Evolutionary conservation across 2,329 filamentous ascomycete species (phyloP), one percentile per base, ranked within the genome.

Genomic region (Alternaria sp.): DNA sequence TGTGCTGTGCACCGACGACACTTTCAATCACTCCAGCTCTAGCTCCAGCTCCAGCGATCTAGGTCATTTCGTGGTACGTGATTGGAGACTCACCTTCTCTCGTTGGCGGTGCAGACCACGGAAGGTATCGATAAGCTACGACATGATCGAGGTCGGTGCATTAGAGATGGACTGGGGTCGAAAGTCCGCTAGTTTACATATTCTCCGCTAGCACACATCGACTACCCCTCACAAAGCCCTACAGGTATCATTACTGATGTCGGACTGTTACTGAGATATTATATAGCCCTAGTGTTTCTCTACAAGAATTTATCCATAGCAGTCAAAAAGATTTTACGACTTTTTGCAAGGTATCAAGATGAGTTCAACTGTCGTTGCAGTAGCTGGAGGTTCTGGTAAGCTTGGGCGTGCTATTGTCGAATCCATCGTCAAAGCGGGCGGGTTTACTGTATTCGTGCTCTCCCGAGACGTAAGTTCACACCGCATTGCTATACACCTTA

Each of bases 381-480:
- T 68, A 24, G 67, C 68, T 4, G 67, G 67, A 34, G 68, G 68
- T 5, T 66, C 65, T 16, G 32, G 32, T 3, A 36, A 36, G 32
- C 32, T 70, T 38, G 68, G 68, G 22, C 64, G 64, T 30, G 54
- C 58, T 30, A 65, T 71, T 26, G 61, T 66, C 41, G 68, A 58
- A 14, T 39, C 51, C 20, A 46, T 59, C 20, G 18, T 59, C 20
- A 42, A 34, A 7, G 24, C 53, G 34, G 57, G 51, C 1, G 16
- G 28, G 7, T 52, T 48, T 12, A 36, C 48, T 0, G 59, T 65
- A 4, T 46, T 60, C 18, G 28, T 65, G 5, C 59, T 65, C n/a
- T 42, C 38, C 9, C 38, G n/a, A 36, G 32, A 36, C 4, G 32
- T 16, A 36, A 36, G 32, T 3, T 36, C 32, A 36, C 3, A 16